phyloP scores from a whole-genome alignment of 208 protist genomes.

The Wallacemonas sp. region DNA sequence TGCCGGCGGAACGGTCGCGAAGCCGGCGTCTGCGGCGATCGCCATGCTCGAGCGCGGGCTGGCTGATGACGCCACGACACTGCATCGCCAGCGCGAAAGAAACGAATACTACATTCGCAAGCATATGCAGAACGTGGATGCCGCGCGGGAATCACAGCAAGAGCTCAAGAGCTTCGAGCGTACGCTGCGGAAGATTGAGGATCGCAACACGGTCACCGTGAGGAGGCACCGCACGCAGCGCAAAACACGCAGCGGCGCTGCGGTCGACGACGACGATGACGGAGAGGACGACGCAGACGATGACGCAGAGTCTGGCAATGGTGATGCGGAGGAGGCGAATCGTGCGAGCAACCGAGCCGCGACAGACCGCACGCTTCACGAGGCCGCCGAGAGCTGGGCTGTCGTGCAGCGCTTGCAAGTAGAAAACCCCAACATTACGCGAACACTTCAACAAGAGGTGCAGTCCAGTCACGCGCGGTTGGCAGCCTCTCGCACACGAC shows the following conservation, averaged over 20 bases:
- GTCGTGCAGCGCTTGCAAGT: constrained; percentile 32
- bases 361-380: constrained; percentile 24
- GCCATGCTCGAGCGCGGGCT: not conserved
- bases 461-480: constrained; percentile 29
- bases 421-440: constrained; percentile 18
- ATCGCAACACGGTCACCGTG: constrained; percentile 6
- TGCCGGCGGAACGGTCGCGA: not conserved
- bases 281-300: constrained; percentile 3
- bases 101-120: constrained; percentile 27
- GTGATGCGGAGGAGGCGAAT: constrained; percentile 1
- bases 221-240: not conserved
- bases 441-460: constrained; percentile 28
- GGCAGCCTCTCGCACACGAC: not conserved
- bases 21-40: not conserved
- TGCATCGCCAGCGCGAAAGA: constrained; percentile 18
- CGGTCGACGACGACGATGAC: not conserved
- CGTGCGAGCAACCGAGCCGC: not conserved
- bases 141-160: constrained; percentile 33
- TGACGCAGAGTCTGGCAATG: too few relatives aligned
- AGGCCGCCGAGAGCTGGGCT: constrained; percentile 30
- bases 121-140: constrained; percentile 35
- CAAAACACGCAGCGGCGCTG: not conserved
- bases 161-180: constrained; percentile 43
- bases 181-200: constrained; percentile 38
- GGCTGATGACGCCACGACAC: not conserved